Evolutionary conservation across 1,284 basidiomycete species (phyloP).

Genomic region (Irpex rosettiformis): DNA sequence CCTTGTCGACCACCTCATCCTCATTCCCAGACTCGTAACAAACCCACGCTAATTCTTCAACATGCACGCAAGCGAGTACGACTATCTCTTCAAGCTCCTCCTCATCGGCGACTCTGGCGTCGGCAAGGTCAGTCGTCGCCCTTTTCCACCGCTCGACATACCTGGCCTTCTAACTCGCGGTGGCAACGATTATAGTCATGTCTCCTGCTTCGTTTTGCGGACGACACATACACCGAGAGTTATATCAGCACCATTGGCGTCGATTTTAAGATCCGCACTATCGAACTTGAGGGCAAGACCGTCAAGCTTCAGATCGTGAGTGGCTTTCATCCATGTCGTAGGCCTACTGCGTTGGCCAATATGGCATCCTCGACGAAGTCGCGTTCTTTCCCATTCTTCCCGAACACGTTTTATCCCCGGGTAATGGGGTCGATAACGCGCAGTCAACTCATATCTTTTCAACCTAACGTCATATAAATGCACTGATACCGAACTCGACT

Average conservation of each 20-base stretch:
- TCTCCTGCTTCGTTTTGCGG: constrained; percentile 96
- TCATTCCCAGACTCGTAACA: constrained; percentile 20
- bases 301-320: constrained; percentile 99
- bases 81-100: constrained; percentile 97
- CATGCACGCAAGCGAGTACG: constrained; percentile 93
- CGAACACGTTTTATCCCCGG: background rate
- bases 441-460: background rate
- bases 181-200: constrained; percentile 68
- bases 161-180: background rate
- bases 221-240: constrained; percentile 99
- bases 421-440: background rate
- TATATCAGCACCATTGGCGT: constrained; percentile 99
- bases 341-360: background rate
- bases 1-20: constrained; percentile 7
- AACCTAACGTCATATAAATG: background rate
- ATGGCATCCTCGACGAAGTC: background rate
- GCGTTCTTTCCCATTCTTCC: background rate
- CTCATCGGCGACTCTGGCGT: constrained; percentile 95
- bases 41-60: constrained; percentile 26
- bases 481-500: background rate
- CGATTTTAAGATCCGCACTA: constrained; percentile 99
- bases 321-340: constrained; percentile 21
- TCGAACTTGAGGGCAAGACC: constrained; percentile 99
- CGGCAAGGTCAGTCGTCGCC: constrained; percentile 69
- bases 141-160: background rate